Percentiles rank a stretch among this genome's conserved stretches.
Conservation (phyloP, 2,329 filamentous ascomycete species). For the Aureobasidium melanogenum region DNA sequence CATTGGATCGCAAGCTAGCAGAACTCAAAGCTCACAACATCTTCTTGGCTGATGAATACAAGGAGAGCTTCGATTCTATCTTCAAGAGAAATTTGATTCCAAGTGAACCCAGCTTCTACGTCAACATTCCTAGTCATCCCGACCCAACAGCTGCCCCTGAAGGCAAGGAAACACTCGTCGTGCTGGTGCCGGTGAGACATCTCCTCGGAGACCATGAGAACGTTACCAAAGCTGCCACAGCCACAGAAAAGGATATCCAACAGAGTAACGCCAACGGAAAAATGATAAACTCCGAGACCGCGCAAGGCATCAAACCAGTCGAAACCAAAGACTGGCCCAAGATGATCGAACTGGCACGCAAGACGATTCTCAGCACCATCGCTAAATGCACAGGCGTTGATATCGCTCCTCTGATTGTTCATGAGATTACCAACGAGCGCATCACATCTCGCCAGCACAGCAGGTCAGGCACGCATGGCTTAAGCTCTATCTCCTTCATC, state of each 20-base stretch:
- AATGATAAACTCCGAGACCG: constrained; percentile 18
- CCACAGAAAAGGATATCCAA: neutral
- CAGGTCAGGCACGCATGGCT: no score
- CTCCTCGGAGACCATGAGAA: constrained; percentile 40
- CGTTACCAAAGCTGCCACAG: neutral
- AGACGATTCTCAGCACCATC: constrained; percentile 54
- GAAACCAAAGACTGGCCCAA: constrained; percentile 50
- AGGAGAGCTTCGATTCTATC: constrained; percentile 65
- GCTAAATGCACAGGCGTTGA: constrained; percentile 49
- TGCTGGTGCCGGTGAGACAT: constrained; percentile 65
- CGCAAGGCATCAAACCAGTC: constrained; percentile 31
- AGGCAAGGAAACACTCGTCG: constrained; percentile 57
- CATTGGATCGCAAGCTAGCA: constrained; percentile 50
- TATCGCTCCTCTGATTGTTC: constrained; percentile 41
- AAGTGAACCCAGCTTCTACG: constrained; percentile 62
- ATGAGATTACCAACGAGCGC: constrained; percentile 62
- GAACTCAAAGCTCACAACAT: constrained; percentile 68
- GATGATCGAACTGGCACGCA: constrained; percentile 51
- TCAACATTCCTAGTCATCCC: constrained; percentile 64
- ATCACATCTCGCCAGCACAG: no score
- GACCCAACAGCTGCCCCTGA: constrained; percentile 59
- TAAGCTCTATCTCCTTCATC: no score
- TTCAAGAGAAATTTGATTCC: constrained; percentile 63
- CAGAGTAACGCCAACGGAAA: constrained; percentile 11
- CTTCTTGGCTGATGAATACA: constrained; percentile 65